These are phyloP conservation scores for Datisca glomerata DNA, from an alignment of 306 rosid genomes.

Conservation along the genomic window DNA sequence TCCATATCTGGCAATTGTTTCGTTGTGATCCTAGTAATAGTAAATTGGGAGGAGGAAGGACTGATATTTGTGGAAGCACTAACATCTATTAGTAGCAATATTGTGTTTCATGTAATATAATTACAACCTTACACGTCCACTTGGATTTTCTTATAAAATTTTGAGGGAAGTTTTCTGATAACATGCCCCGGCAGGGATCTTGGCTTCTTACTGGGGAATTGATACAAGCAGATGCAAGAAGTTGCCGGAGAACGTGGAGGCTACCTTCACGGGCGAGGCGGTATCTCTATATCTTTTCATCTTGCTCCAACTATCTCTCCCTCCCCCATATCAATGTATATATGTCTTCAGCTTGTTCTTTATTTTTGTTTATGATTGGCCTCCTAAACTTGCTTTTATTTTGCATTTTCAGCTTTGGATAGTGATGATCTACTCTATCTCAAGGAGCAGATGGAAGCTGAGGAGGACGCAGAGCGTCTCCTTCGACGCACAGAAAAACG, in stretches of 20 bases:
- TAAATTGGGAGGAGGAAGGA: no score
- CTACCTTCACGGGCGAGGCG: constrained; percentile 99
- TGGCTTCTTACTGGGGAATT: constrained; percentile 71
- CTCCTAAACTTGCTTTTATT: constrained; percentile 24
- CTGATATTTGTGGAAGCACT: no score
- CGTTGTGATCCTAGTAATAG: no score
- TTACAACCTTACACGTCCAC: no score
- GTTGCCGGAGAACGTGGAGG: constrained; percentile 99
- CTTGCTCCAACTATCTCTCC: no score
- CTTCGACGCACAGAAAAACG: constrained; percentile 94
- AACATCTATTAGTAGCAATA: no score
- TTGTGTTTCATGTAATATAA: no score
- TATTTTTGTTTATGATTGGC: constrained; percentile 10
- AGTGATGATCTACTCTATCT: constrained; percentile 96
- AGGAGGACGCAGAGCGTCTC: constrained; percentile 99
- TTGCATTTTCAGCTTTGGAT: constrained; percentile 88
- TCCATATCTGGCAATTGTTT: no score
- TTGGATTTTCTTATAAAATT: constrained; percentile 11
- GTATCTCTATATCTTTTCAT: constrained; percentile 27
- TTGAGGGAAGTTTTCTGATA: constrained; percentile 61
- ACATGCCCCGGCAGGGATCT: constrained; percentile 99
- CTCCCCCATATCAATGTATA: no score
- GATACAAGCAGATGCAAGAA: constrained; percentile 95
- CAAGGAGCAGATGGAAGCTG: constrained; percentile 99
- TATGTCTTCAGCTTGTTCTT: neutral